Evolutionary conservation across 176 grass and related monocot genomes (phyloP).

Genomic region (maize (Zea mays)): DNA sequence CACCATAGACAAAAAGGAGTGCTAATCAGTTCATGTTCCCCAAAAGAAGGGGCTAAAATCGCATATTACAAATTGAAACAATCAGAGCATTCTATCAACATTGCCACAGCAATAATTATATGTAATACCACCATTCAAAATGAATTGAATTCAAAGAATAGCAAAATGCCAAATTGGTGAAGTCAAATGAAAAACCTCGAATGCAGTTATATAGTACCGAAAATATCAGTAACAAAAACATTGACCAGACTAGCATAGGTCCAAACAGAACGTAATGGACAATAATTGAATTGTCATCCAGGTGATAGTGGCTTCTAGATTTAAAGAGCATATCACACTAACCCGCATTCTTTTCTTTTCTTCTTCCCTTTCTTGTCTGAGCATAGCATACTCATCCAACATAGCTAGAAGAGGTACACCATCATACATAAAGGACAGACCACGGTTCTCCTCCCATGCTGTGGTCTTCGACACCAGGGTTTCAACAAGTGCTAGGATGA

Average conservation of each 20-base stretch:
- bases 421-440: conserved; percentile 88
- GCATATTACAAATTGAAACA: neutral
- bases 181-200: neutral
- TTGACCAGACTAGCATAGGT: neutral
- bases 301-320: neutral
- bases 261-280: neutral
- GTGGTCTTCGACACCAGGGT: conserved; percentile 87
- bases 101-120: neutral
- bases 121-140: neutral
- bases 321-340: conserved; percentile 21
- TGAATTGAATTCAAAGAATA: neutral
- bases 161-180: neutral
- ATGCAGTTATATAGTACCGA: neutral
- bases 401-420: conserved; percentile 94
- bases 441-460: conserved; percentile 81
- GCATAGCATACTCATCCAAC: conserved; percentile 97
- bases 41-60: neutral
- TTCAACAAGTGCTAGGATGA: conserved; percentile 84
- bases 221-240: neutral
- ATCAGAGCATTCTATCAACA: neutral
- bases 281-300: neutral
- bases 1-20: neutral
- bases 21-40: neutral
- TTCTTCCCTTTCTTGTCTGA: conserved; percentile 97
- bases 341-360: conserved; percentile 92